Evolutionary conservation across 768 basidiomycete species (phyloP), one percentile per base, ranked within the genome.

Genomic region (Kwoniella shandongensis): DNA sequence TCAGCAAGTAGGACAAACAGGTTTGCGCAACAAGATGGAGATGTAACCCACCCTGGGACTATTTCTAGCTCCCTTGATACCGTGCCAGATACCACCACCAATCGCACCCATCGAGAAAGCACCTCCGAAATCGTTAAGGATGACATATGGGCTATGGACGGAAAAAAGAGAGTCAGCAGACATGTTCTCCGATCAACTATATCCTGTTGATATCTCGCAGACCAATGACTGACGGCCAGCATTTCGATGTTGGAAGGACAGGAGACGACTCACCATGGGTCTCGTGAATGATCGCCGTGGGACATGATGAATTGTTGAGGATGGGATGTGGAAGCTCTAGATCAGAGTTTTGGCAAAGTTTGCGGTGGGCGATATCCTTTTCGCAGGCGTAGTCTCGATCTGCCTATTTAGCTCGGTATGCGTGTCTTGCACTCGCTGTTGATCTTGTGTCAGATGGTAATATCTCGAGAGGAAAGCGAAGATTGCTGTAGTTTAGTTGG

Each of bases 31-130:
- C 23, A 23, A 39, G 51, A 23, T n/a, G n/a, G 51, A 29, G 4
- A 8, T 4, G 44, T 25, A 1, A 79, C 87, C 51, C 71, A 93
- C 93, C 76, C 89, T 82, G 55, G 94, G 94, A 59, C 91, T 94
- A 79, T 97, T 98, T 69, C 94, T 83, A 6, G 92, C 91, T 58
- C 94, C 94, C 79, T 98, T 98, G 67, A 97, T 91, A 54, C 92
- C 91, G 79, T 97, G 92, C 94, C 94, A 98, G 73, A 97, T 91
- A 63, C 89, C 91, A 72, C 94, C 94, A 69, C 94, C 94, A 53
- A 98, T 86, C 32, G 92, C 91, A 76, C 93, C 93, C 93, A 97
- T 97, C 17, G 93, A 85, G 78, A 96, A 94, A 12, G 93, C 92
- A 61, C 91, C 93, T 59, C 94, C 93, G 78, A 93, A 94, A 81